phyloP scores from a whole-genome alignment of 768 basidiomycete species.

The Ramaria sp. region DNA sequence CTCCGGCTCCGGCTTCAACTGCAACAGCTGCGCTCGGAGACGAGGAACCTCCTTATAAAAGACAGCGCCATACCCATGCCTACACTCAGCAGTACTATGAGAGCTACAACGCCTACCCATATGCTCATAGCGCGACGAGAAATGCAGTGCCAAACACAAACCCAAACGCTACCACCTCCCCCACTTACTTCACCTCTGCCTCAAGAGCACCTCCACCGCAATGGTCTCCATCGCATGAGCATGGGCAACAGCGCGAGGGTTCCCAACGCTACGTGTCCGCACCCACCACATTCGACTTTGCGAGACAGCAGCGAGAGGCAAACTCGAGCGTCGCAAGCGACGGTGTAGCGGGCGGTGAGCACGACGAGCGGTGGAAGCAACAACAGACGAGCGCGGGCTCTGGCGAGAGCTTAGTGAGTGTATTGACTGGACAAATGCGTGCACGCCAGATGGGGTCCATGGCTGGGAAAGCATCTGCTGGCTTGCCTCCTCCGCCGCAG shows the following conservation, averaged over 20 bases:
- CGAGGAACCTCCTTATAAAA: conserved; percentile 72
- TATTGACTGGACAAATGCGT: not conserved
- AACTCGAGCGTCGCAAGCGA: not conserved
- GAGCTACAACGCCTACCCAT: conserved; percentile 1
- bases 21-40: conserved; percentile 41
- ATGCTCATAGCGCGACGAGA: not conserved
- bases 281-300: not conserved
- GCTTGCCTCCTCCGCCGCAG: not conserved
- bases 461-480: not conserved
- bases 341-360: not conserved
- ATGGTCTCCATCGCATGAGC: not conserved
- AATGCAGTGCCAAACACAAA: not conserved
- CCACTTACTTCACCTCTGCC: not conserved
- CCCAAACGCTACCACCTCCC: not conserved
- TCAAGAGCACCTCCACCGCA: not conserved
- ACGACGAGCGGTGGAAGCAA: not conserved
- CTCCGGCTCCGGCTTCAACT: not conserved
- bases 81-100: conserved; percentile 2
- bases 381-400: not conserved
- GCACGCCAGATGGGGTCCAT: not conserved
- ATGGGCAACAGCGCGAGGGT: not conserved
- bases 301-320: not conserved
- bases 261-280: not conserved
- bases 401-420: not conserved
- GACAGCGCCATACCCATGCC: conserved; percentile 43